phyloP scores from a whole-genome alignment of 2,329 filamentous ascomycete species.

The Zymoseptoria crescenta region DNA sequence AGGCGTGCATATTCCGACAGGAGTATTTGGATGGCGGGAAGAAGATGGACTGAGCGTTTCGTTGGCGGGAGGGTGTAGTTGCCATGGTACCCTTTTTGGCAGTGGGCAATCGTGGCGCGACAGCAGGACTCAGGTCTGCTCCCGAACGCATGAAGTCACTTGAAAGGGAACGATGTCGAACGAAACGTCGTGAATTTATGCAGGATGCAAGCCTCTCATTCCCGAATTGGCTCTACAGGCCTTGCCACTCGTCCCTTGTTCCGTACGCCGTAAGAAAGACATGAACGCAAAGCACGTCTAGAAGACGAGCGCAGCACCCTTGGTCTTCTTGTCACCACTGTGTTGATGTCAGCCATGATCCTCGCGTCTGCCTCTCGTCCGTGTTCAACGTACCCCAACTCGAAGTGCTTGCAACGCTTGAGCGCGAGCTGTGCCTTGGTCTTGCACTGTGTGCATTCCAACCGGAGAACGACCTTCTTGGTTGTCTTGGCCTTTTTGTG shows the following conservation, averaged over 20 bases:
- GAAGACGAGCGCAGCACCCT: conserved; percentile 99
- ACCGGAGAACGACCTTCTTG: conserved; percentile 98
- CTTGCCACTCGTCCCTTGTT: conserved; percentile 16
- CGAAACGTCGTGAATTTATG: conserved; percentile 5
- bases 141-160: not conserved
- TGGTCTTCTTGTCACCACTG: conserved; percentile 99
- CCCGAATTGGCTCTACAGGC: conserved; percentile 14
- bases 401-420: conserved; percentile 99
- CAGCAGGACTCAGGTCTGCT: not conserved
- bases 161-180: not conserved
- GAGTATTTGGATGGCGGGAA: conserved; percentile 11
- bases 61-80: not conserved
- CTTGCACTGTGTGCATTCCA: conserved; percentile 98
- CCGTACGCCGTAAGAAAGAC: conserved; percentile 23
- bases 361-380: not conserved
- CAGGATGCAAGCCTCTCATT: conserved; percentile 11
- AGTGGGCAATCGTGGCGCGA: not conserved
- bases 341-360: conserved; percentile 28
- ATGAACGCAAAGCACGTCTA: conserved; percentile 52
- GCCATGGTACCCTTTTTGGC: not conserved
- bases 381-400: conserved; percentile 74
- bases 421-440: conserved; percentile 94
- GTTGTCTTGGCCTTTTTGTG: conserved; percentile 99
- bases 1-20: conserved; percentile 10
- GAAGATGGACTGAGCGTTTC: conserved; percentile 2